phyloP scores from a whole-genome alignment of 805 yeast genomes.

The Candida piceae region DNA sequence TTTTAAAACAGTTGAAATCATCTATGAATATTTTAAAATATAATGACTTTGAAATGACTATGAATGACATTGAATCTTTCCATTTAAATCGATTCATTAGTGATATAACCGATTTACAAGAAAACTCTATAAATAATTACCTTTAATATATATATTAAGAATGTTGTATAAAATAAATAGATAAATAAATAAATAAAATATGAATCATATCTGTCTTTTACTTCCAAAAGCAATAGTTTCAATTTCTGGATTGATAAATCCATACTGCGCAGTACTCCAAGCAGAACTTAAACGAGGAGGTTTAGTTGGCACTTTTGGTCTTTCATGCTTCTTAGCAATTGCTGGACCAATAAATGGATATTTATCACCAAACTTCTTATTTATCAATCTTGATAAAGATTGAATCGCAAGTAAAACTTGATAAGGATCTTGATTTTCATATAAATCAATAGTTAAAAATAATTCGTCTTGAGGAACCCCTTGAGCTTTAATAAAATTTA shows the following conservation, averaged over 20 bases:
- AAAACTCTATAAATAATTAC: constrained; percentile 1
- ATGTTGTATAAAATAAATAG: no score
- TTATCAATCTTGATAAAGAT: constrained; percentile 66
- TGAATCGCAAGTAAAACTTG: constrained; percentile 71
- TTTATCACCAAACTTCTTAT: constrained; percentile 42
- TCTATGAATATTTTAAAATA: constrained; percentile 21
- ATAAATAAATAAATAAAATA: no score
- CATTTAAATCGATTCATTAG: constrained; percentile 26
- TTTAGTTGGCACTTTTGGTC: constrained; percentile 49
- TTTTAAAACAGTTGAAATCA: constrained; percentile 44
- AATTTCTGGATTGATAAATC: constrained; percentile 48
- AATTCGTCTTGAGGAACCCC: constrained; percentile 80
- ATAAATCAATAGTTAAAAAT: constrained; percentile 74
- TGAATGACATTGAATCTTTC: constrained; percentile 13
- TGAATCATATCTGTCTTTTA: constrained; percentile 39
- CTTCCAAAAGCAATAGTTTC: constrained; percentile 54
- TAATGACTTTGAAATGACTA: constrained; percentile 13
- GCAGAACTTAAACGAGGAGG: constrained; percentile 43
- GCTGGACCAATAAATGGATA: constrained; percentile 57
- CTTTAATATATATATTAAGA: no score
- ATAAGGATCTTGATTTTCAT: constrained; percentile 69
- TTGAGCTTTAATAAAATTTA: constrained; percentile 51
- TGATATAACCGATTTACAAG: constrained; percentile 18
- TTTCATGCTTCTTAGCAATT: constrained; percentile 42
- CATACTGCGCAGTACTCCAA: constrained; percentile 60